Evolutionary conservation across 208 protist genomes (phyloP).

Genomic region (Acanthamoeba castellanii): DNA sequence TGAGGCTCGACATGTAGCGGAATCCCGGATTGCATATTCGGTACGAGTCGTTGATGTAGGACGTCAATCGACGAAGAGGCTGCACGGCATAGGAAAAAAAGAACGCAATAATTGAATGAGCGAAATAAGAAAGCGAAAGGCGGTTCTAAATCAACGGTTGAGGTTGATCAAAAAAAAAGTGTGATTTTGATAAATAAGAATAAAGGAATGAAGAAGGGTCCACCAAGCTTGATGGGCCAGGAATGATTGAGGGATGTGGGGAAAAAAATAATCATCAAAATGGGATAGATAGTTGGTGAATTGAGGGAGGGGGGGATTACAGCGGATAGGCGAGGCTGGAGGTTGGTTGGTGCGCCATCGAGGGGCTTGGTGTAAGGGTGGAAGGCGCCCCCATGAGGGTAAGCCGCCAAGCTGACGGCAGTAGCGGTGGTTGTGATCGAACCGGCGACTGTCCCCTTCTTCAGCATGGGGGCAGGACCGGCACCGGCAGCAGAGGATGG

Average conservation of each 20-base stretch:
- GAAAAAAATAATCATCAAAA: background rate
- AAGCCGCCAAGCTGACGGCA: background rate
- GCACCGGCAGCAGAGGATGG: background rate
- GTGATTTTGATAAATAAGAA: no score
- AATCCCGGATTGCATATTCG: constrained; percentile 71
- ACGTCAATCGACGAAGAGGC: constrained; percentile 3
- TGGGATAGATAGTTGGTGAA: background rate
- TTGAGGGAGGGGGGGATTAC: background rate
- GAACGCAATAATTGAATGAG: background rate
- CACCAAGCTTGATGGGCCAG: no score
- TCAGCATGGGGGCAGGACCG: background rate
- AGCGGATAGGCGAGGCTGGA: background rate
- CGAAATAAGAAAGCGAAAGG: background rate
- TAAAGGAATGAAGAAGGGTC: no score
- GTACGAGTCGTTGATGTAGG: background rate
- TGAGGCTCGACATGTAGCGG: constrained; percentile 22
- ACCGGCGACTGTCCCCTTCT: background rate
- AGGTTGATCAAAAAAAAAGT: no score
- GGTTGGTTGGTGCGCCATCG: background rate
- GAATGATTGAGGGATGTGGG: no score
- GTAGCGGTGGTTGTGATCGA: background rate
- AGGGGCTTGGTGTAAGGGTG: background rate
- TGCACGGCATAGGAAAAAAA: background rate
- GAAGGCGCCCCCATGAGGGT: constrained; percentile 4
- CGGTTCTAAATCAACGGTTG: no score